phyloP scores from a whole-genome alignment of 1,284 basidiomycete species.

The Naganishia liquefaciens region DNA sequence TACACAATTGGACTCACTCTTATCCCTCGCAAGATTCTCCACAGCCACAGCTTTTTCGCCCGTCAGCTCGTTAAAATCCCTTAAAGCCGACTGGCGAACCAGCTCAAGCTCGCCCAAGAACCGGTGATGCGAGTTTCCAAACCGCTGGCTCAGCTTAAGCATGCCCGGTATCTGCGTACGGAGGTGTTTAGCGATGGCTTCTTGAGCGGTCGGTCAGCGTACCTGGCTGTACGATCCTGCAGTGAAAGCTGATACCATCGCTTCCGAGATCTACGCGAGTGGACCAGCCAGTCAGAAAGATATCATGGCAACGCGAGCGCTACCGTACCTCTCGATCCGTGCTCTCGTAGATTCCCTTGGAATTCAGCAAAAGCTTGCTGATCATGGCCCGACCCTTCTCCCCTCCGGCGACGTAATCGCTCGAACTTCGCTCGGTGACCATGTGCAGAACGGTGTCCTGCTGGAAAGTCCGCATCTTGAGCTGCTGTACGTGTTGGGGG shows the following conservation, averaged over 20 bases:
- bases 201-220: neutral
- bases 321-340: conserved; percentile 30
- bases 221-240: conserved; percentile 33
- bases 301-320: too few species aligned
- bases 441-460: conserved; percentile 35
- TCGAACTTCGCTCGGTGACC: conserved; percentile 32
- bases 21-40: conserved; percentile 22
- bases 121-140: conserved; percentile 31
- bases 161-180: conserved; percentile 29
- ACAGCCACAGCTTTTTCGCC: conserved; percentile 14
- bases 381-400: conserved; percentile 24
- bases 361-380: conserved; percentile 26
- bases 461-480: conserved; percentile 36
- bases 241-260: conserved; percentile 21
- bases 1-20: neutral
- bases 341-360: conserved; percentile 31
- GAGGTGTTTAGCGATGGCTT: neutral
- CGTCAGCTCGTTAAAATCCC: conserved; percentile 30
- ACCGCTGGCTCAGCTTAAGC: conserved; percentile 30
- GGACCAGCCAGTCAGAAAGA: neutral
- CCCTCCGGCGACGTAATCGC: conserved; percentile 31
- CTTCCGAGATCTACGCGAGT: conserved; percentile 31
- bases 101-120: conserved; percentile 32
- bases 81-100: conserved; percentile 31
- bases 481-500: conserved; percentile 24